Percentiles rank a stretch among this genome's conserved stretches.
Evolutionary conservation across 768 basidiomycete genomes (phyloP).

Genomic region (Hemileccinum rubropunctum): DNA sequence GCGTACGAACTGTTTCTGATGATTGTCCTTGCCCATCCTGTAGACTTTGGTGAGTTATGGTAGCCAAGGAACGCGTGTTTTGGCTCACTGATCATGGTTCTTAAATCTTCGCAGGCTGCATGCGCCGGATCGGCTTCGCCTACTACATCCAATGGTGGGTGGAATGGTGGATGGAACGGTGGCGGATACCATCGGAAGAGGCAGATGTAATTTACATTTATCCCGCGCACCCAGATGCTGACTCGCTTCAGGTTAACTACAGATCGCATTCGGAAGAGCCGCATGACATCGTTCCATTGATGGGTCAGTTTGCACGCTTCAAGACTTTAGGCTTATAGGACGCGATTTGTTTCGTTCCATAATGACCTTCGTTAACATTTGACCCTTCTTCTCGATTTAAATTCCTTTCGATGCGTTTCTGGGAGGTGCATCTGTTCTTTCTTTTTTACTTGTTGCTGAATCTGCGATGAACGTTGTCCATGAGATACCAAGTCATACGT

Average conservation of each 20-base stretch:
- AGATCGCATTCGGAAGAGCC: conserved; percentile 7
- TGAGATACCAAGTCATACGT: no score
- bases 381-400: no score
- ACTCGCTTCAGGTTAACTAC: conserved; percentile 3
- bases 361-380: no score
- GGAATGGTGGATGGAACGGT: not conserved
- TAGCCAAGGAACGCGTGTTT: no score
- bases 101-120: no score
- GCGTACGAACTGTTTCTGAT: not conserved
- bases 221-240: not conserved
- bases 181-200: not conserved
- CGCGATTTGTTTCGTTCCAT: no score
- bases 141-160: not conserved
- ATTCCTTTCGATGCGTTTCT: no score
- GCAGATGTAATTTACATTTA: conserved; percentile 3
- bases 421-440: no score
- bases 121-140: not conserved
- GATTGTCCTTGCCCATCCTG: not conserved
- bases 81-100: no score
- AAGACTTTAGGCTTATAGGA: not conserved
- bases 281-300: conserved; percentile 1
- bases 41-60: not conserved
- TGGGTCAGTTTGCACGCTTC: no score
- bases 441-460: no score
- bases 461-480: no score